phyloP scores from a whole-genome alignment of 108 stramenopile genomes.

The Skeletonema marinoi region DNA sequence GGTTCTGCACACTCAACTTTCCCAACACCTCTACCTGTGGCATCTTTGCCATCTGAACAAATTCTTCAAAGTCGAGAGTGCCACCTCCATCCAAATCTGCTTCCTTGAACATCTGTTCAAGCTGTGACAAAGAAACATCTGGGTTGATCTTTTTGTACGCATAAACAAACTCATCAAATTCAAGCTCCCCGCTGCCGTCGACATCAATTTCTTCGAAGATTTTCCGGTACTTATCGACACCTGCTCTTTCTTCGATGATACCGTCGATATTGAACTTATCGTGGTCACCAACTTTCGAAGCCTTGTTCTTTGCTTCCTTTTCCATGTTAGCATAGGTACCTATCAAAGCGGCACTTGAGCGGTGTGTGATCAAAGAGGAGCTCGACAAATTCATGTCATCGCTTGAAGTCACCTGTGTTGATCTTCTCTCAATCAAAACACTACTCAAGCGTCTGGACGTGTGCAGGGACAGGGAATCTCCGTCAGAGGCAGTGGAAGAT shows the following conservation, averaged over 20 bases:
- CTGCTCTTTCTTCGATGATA: slow-evolving; percentile 37
- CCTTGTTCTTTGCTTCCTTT: slow-evolving; percentile 17
- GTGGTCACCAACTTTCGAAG: slow-evolving; percentile 16
- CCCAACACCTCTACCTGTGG: slow-evolving; percentile 26
- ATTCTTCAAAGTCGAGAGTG: slow-evolving; percentile 52
- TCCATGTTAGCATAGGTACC: slow-evolving; percentile 57
- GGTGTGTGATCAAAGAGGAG: too few relatives aligned
- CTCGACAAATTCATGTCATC: background rate
- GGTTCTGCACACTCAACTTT: slow-evolving; percentile 50
- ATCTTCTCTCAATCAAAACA: background rate
- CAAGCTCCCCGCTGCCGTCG: slow-evolving; percentile 50
- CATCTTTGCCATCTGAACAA: slow-evolving; percentile 32
- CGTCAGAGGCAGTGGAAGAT: background rate
- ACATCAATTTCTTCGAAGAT: slow-evolving; percentile 56
- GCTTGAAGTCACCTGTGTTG: background rate
- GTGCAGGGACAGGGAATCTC: background rate
- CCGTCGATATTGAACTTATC: slow-evolving; percentile 29
- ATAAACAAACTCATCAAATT: slow-evolving; percentile 48
- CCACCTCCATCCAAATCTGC: slow-evolving; percentile 49
- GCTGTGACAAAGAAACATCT: slow-evolving; percentile 26
- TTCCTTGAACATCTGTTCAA: slow-evolving; percentile 41
- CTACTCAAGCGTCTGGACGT: background rate
- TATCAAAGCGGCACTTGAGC: background rate
- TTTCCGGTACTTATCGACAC: slow-evolving; percentile 26
- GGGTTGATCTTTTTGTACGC: slow-evolving; percentile 36